Evolutionary conservation across 78 protist species (phyloP).

Genomic region (Polysphondylium violaceum): DNA sequence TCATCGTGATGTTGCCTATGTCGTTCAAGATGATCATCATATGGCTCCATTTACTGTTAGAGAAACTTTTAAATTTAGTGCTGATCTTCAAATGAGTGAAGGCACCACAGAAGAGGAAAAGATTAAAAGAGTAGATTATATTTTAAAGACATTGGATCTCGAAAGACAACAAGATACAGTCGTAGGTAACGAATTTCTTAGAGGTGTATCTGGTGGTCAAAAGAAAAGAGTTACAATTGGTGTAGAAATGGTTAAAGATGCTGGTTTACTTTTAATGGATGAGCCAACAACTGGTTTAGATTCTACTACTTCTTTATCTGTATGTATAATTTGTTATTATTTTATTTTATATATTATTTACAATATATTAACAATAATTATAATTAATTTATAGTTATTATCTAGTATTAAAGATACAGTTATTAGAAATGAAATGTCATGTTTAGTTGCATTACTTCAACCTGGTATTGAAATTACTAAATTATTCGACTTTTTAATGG

Average conservation of each 20-base stretch:
- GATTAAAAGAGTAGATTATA: constrained; percentile 48
- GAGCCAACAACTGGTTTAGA: constrained; percentile 86
- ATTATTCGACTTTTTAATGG: constrained; percentile 67
- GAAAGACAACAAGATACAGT: constrained; percentile 54
- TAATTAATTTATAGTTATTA: constrained; percentile 8
- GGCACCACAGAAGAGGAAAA: constrained; percentile 66
- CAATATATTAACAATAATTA: neutral
- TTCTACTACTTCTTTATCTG: constrained; percentile 43
- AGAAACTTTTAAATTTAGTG: constrained; percentile 63
- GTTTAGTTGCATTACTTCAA: constrained; percentile 64
- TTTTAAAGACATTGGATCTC: constrained; percentile 46
- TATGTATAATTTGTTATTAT: constrained; percentile 4
- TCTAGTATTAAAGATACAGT: constrained; percentile 26
- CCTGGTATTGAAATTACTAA: constrained; percentile 73
- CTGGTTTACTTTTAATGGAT: constrained; percentile 58
- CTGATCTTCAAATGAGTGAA: constrained; percentile 61
- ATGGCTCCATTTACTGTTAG: constrained; percentile 71
- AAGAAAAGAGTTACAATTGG: constrained; percentile 84
- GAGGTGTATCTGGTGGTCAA: constrained; percentile 87
- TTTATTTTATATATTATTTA: neutral
- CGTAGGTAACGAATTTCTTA: constrained; percentile 73
- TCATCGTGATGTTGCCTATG: constrained; percentile 75
- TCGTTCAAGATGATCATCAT: constrained; percentile 76
- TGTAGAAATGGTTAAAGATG: constrained; percentile 72
- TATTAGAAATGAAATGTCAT: constrained; percentile 25